Evolutionary conservation across 371 early-diverging fungal genomes (phyloP).

Genomic region (Entomophthora muscae): DNA sequence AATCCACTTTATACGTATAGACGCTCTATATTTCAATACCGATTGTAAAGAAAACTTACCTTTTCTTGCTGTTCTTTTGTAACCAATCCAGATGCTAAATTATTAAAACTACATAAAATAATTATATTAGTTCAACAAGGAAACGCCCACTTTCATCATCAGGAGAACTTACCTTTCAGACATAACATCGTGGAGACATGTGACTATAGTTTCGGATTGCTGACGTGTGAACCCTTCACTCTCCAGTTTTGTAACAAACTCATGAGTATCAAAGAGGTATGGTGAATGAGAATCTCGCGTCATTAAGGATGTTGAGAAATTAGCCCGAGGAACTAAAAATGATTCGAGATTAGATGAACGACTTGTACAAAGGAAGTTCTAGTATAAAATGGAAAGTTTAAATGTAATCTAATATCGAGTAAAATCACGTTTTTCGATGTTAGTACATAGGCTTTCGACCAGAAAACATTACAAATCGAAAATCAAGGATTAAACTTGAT

Average conservation of each 20-base stretch:
- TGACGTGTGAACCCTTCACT: constrained; percentile 49
- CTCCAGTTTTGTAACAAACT: constrained; percentile 55
- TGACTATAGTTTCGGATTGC: constrained; percentile 67
- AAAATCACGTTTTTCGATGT: too few species aligned
- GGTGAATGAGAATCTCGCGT: neutral
- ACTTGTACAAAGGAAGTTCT: too few species aligned
- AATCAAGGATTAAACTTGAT: too few species aligned
- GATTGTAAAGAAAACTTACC: constrained; percentile 10
- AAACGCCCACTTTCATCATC: too few species aligned
- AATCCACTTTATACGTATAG: constrained; percentile 81
- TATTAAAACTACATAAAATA: constrained; percentile 11
- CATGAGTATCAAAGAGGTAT: constrained; percentile 59
- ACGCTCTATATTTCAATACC: constrained; percentile 42
- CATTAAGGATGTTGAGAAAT: too few species aligned
- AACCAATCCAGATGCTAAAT: constrained; percentile 7
- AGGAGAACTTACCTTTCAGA: constrained; percentile 41
- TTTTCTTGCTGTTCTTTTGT: constrained; percentile 14
- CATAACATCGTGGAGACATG: constrained; percentile 47
- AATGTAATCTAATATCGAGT: too few species aligned
- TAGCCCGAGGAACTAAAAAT: too few species aligned
- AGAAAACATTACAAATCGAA: too few species aligned
- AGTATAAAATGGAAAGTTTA: too few species aligned
- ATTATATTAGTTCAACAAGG: too few species aligned
- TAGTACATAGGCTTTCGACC: too few species aligned
- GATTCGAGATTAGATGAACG: too few species aligned